Evolutionary conservation across 2,329 filamentous ascomycete species (phyloP), one percentile per base, ranked within the genome.

Genomic region (Aspergillus awamori): DNA sequence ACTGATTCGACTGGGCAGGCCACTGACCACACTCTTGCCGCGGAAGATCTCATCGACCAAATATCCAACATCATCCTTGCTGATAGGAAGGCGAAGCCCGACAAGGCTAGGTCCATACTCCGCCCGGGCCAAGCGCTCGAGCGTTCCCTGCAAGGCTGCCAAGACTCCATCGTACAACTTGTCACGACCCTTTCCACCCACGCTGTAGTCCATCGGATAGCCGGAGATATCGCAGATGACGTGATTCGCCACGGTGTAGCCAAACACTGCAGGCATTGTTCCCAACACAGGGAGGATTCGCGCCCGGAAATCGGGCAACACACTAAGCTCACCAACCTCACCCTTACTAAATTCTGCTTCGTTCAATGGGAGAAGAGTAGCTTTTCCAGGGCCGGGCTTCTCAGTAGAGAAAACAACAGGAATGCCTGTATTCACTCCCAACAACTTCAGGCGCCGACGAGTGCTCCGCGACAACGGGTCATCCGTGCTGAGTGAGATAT

Each of bases 261-360:
- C 95, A 75, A 99, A 99, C 0, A 98, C 89, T 2, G 95, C 94
- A 0, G 95, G 95, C 93, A 99, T 97, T 0, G 95, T 99, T 0
- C 95, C 95, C 3, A 99, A 80, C 0, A 99, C 95, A 0, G 95
- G 95, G 8, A 99, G 79, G 60, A 99, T 99, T n/a, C 95, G 86
- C 8, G 97, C 92, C 24, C 95, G 86, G 76, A 99, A 99, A 73
- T 97, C 93, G 1, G 93, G 91, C 54, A 99, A 84, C 0, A 96
- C 91, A 47, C 93, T 91, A 0, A 98, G 83, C 67, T 97, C 93
- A 26, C 90, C 89, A 0, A 98, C 92, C 17, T 87, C 83, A 17
- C 95, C 95, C 77, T 95, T 96, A 52, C 86, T 78, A 70, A 93
- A 95, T 74, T 98, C 93, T 53, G 95, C 92, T 63, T 97, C 93